These are phyloP conservation scores for Fusarium denticulatum DNA, from an alignment of 2,329 filamentous ascomycete genomes.

Conservation along the genomic window DNA sequence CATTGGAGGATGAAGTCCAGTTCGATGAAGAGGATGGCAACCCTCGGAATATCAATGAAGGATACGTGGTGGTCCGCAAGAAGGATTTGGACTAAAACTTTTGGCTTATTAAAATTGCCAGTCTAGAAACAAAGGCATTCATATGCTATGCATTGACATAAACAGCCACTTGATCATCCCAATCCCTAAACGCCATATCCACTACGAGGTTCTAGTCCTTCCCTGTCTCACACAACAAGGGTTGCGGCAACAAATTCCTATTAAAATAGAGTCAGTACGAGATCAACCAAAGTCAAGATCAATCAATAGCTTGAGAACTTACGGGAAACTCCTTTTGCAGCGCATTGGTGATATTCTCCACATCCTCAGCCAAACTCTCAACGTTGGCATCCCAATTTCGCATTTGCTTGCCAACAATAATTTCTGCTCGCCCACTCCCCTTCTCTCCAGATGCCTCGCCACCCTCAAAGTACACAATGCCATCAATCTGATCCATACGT, in stretches of 20 bases:
- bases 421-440: conserved; percentile 72
- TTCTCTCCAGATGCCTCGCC: conserved; percentile 76
- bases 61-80: conserved; percentile 64
- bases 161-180: conserved; percentile 26
- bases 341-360: conserved; percentile 84
- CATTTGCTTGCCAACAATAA: conserved; percentile 74
- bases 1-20: conserved; percentile 29
- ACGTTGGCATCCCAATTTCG: conserved; percentile 91
- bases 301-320: conserved; percentile 31
- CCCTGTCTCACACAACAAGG: conserved; percentile 51
- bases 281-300: not conserved
- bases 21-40: conserved; percentile 63
- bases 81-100: conserved; percentile 59
- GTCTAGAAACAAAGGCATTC: conserved; percentile 29
- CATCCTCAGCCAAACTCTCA: conserved; percentile 85
- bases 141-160: conserved; percentile 32
- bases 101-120: conserved; percentile 18
- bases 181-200: conserved; percentile 38
- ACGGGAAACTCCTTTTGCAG: conserved; percentile 84
- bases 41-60: conserved; percentile 57
- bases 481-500: conserved; percentile 92
- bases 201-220: conserved; percentile 28
- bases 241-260: conserved; percentile 67
- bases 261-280: conserved; percentile 12
- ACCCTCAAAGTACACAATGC: conserved; percentile 85